A percentile compares a stretch with the other conserved stretches of the same genome.
These are phyloP conservation scores for Otatea glauca DNA, from an alignment of 176 grass and related monocot genomes.

Conservation along the genomic window DNA sequence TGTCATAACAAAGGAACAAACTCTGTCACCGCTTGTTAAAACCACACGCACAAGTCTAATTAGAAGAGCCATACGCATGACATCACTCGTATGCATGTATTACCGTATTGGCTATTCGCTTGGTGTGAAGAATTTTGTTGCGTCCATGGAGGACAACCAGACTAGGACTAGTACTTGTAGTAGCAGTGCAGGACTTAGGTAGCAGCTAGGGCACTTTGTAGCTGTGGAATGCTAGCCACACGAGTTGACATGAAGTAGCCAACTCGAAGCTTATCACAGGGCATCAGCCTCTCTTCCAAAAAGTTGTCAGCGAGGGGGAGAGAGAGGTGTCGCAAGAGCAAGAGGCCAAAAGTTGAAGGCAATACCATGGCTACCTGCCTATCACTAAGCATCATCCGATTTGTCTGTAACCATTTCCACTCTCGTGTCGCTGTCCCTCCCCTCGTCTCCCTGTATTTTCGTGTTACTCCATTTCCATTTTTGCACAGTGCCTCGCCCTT, in stretches of 20 bases:
- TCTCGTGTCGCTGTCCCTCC: constrained; percentile 58
- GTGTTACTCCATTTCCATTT: constrained; percentile 44
- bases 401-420: constrained; percentile 61
- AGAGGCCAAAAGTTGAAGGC: constrained; percentile 12
- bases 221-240: constrained; percentile 14
- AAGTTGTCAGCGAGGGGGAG: constrained; percentile 9
- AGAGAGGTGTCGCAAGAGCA: background rate
- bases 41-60: background rate
- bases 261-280: constrained; percentile 43
- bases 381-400: constrained; percentile 48
- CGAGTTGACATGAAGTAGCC: constrained; percentile 63
- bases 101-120: background rate
- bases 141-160: constrained; percentile 29
- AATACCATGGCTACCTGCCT: background rate
- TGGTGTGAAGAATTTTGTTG: background rate
- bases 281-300: constrained; percentile 34
- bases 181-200: background rate
- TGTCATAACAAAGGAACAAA: background rate
- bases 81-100: background rate
- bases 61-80: background rate
- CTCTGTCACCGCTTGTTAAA: background rate
- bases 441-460: constrained; percentile 18
- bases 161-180: background rate
- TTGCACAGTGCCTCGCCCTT: constrained; percentile 34
- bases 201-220: constrained; percentile 28